Evolutionary conservation across 192 early-diverging fungal genomes (phyloP).

Genomic region (Backusella tarrabulga): DNA sequence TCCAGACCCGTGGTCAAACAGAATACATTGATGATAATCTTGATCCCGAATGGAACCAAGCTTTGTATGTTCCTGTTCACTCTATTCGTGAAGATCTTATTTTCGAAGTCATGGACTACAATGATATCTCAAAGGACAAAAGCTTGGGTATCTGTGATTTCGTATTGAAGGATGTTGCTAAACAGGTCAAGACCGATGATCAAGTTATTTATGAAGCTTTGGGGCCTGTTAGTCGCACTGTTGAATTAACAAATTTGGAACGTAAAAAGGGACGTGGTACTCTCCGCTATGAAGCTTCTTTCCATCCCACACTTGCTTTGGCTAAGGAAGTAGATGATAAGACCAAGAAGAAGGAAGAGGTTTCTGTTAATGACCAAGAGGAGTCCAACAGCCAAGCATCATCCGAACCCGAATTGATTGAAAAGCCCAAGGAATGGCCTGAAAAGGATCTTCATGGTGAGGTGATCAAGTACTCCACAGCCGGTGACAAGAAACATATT

Average conservation of each 20-base stretch:
- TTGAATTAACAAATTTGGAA: conserved; percentile 20
- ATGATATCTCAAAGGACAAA: conserved; percentile 83
- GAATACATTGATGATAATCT: conserved; percentile 79
- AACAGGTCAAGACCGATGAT: conserved; percentile 41
- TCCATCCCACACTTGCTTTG: conserved; percentile 34
- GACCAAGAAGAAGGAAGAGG: conserved; percentile 10
- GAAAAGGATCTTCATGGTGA: conserved; percentile 40
- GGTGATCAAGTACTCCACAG: conserved; percentile 23
- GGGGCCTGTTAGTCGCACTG: conserved; percentile 31
- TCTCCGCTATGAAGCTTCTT: conserved; percentile 37
- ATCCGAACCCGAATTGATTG: conserved; percentile 7
- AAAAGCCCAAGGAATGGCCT: conserved; percentile 13
- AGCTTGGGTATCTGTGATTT: conserved; percentile 73
- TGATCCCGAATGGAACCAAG: conserved; percentile 92
- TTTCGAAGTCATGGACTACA: conserved; percentile 86
- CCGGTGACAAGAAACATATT: conserved; percentile 19
- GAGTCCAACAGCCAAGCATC: conserved; percentile 11
- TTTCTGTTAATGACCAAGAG: conserved; percentile 14
- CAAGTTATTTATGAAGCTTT: conserved; percentile 30
- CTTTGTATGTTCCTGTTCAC: conserved; percentile 81
- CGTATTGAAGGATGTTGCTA: conserved; percentile 59
- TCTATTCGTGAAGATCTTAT: conserved; percentile 69
- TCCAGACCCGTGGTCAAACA: conserved; percentile 68
- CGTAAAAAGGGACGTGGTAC: conserved; percentile 36
- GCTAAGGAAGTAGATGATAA: conserved; percentile 19